phyloP scores from a whole-genome alignment of 75 land plant species.

The Ceratopteris richardii region DNA sequence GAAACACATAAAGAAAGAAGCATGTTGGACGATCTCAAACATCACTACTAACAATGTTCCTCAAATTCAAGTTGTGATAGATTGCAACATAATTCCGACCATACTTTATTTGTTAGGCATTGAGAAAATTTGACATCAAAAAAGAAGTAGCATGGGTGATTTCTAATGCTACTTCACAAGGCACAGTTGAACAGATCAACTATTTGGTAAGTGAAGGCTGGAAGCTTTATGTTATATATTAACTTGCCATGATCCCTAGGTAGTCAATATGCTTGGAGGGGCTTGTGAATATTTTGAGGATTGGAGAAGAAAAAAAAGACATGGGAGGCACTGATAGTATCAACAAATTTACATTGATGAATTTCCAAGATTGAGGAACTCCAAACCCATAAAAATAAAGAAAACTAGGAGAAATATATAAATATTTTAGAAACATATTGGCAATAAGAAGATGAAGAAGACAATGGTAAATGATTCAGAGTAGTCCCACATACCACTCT shows the following conservation, averaged over 20 bases:
- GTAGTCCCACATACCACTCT: no score
- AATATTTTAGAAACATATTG: conserved; percentile 70
- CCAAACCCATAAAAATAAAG: conserved; percentile 63
- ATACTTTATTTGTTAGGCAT: conserved; percentile 42
- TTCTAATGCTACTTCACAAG: conserved; percentile 70
- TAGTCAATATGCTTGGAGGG: conserved; percentile 54
- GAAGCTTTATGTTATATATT: conserved; percentile 54
- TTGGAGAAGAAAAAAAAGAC: conserved; percentile 48
- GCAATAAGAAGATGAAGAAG: conserved; percentile 52
- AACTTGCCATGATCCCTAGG: conserved; percentile 41
- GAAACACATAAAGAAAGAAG: conserved; percentile 83
- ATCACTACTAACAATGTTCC: conserved; percentile 65
- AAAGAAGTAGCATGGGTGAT: conserved; percentile 82
- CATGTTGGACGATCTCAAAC: conserved; percentile 81
- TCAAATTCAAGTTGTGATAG: conserved; percentile 75
- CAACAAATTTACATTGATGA: conserved; percentile 59
- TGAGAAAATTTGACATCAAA: conserved; percentile 67
- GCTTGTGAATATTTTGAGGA: conserved; percentile 47
- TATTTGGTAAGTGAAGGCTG: conserved; percentile 51
- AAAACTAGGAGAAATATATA: conserved; percentile 57
- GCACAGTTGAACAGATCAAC: conserved; percentile 56
- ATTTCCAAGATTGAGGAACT: conserved; percentile 68
- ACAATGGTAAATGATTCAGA: no score
- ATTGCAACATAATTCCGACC: conserved; percentile 46
- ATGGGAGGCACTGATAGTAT: conserved; percentile 35